Conservation (phyloP, 208 protist species). For the Trypanosoma platydactyli region DNA sequence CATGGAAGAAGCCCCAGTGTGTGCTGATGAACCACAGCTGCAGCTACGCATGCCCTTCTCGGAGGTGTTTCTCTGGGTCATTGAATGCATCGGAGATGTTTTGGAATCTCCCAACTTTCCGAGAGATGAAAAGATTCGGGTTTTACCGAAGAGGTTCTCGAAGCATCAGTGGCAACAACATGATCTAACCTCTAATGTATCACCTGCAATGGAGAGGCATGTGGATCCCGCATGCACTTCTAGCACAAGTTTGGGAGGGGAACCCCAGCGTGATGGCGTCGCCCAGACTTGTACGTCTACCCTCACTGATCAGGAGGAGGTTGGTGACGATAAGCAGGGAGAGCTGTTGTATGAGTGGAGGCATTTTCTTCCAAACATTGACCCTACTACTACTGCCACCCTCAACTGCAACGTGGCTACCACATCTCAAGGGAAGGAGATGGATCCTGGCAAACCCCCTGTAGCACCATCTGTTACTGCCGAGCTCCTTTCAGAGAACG, state of each 20-base stretch:
- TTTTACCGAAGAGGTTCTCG: neutral
- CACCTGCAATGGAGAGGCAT: neutral
- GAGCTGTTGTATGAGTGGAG: slow-evolving; percentile 22
- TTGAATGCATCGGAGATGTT: slow-evolving; percentile 26
- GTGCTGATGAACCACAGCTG: neutral
- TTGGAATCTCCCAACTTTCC: slow-evolving; percentile 20
- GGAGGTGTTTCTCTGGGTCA: slow-evolving; percentile 26
- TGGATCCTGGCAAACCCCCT: neutral
- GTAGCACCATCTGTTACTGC: neutral
- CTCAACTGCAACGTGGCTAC: neutral
- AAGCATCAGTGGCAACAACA: slow-evolving; percentile 2
- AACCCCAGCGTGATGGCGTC: neutral
- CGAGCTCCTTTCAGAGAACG: slow-evolving; percentile 13
- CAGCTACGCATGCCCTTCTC: neutral
- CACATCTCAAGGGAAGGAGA: neutral
- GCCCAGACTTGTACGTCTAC: no score
- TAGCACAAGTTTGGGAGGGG: neutral
- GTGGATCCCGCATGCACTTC: neutral
- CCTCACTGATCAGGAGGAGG: neutral
- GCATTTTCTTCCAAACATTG: slow-evolving; percentile 21
- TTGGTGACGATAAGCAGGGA: neutral
- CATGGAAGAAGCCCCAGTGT: neutral
- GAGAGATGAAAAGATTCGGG: neutral
- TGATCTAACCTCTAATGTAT: neutral
- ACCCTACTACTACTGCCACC: neutral